phyloP scores from a whole-genome alignment of 108 stramenopile genomes.

The Nitzschia palea region DNA sequence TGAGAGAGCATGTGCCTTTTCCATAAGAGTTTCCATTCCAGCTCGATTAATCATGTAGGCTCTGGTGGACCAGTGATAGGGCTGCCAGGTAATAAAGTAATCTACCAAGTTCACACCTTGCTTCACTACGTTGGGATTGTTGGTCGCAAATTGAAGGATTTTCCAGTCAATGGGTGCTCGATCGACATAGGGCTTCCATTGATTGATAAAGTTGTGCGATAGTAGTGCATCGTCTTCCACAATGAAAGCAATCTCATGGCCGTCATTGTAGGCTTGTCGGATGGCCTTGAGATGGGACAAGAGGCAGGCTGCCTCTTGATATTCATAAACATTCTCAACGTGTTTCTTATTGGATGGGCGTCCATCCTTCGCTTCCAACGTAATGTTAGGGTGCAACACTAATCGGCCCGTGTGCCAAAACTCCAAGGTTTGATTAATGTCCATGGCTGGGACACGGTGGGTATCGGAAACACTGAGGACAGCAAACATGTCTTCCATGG shows the following conservation, averaged over 20 bases:
- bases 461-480: neutral
- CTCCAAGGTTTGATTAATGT: slow-evolving; percentile 1
- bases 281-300: slow-evolving; percentile 18
- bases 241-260: slow-evolving; percentile 1
- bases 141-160: slow-evolving; percentile 19
- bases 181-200: slow-evolving; percentile 13
- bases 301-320: slow-evolving; percentile 9
- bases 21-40: slow-evolving; percentile 9
- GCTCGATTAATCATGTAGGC: slow-evolving; percentile 19
- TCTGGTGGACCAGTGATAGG: slow-evolving; percentile 15
- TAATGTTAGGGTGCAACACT: slow-evolving; percentile 7
- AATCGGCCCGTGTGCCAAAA: neutral
- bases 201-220: slow-evolving; percentile 7
- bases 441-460: slow-evolving; percentile 8
- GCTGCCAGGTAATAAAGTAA: slow-evolving; percentile 12
- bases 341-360: slow-evolving; percentile 12
- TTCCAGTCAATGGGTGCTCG: slow-evolving; percentile 14
- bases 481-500: slow-evolving; percentile 14
- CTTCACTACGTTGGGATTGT: slow-evolving; percentile 18
- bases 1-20: neutral
- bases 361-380: slow-evolving; percentile 12
- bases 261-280: slow-evolving; percentile 6
- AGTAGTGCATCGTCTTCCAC: slow-evolving; percentile 11
- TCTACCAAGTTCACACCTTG: slow-evolving; percentile 11
- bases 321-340: slow-evolving; percentile 15